These are phyloP conservation scores for Colletotrichum agaves DNA, from an alignment of 2,329 filamentous ascomycete species.

Conservation along the genomic window DNA sequence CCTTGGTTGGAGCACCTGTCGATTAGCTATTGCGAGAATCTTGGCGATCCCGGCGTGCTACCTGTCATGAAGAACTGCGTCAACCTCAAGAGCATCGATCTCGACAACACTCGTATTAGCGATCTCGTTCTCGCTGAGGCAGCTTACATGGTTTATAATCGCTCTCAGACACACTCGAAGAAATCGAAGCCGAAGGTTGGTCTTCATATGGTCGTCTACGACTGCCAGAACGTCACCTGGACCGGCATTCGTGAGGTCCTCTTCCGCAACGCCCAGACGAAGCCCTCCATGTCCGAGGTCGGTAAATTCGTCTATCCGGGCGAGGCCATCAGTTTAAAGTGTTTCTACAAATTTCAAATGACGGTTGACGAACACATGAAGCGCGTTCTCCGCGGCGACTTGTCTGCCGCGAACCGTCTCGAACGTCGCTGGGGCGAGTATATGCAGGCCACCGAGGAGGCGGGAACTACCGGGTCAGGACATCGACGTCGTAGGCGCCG, in stretches of 20 bases:
- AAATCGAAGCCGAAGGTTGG: conserved; percentile 65
- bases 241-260: conserved; percentile 88
- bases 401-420: conserved; percentile 78
- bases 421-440: conserved; percentile 94
- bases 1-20: conserved; percentile 80
- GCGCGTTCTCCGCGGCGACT: conserved; percentile 81
- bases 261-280: conserved; percentile 82
- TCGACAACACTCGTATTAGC: conserved; percentile 94
- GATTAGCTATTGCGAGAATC: conserved; percentile 87
- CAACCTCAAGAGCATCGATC: conserved; percentile 76
- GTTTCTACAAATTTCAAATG: conserved; percentile 95
- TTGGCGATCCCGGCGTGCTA: conserved; percentile 86
- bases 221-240: conserved; percentile 94
- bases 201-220: conserved; percentile 84
- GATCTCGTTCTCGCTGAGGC: conserved; percentile 89
- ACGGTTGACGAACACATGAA: conserved; percentile 95
- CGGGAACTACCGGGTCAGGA: conserved; percentile 73
- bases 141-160: conserved; percentile 78
- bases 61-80: conserved; percentile 82
- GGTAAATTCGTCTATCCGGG: conserved; percentile 69
- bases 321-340: conserved; percentile 87
- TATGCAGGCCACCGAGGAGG: conserved; percentile 92
- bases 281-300: conserved; percentile 56
- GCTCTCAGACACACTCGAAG: conserved; percentile 59
- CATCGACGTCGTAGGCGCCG: conserved; percentile 77